These are phyloP conservation scores for Pythium coloratum DNA, from an alignment of 352 stramenopile species.

Conservation along the genomic window DNA sequence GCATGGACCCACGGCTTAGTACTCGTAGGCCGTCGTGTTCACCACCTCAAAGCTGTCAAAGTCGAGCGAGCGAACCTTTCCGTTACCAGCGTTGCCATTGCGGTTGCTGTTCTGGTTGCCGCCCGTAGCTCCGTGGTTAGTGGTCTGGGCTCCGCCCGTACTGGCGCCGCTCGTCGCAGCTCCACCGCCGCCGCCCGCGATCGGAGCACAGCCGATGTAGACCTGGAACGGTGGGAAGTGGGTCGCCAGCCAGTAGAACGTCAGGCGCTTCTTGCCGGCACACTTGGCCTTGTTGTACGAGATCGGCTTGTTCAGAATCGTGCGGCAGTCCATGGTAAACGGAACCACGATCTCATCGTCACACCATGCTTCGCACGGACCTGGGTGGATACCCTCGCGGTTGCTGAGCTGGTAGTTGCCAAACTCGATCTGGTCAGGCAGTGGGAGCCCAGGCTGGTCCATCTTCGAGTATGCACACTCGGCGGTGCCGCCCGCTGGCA, in stretches of 20 bases:
- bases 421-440: conserved; percentile 11
- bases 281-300: conserved; percentile 39
- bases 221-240: conserved; percentile 47
- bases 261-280: conserved; percentile 35
- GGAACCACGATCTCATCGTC: conserved; percentile 40
- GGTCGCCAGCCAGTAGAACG: conserved; percentile 52
- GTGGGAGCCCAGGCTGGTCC: not conserved
- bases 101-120: no score
- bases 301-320: conserved; percentile 11
- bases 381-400: conserved; percentile 20
- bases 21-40: no score
- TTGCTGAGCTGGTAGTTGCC: conserved; percentile 7
- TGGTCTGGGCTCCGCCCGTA: no score
- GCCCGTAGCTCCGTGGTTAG: no score
- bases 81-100: no score
- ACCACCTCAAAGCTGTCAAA: no score
- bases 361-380: conserved; percentile 45
- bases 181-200: not conserved
- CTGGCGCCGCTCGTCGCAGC: no score
- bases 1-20: no score
- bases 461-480: conserved; percentile 9
- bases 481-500: not conserved
- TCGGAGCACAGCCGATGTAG: conserved; percentile 26
- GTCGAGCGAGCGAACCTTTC: no score
- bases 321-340: conserved; percentile 37